Conservation (phyloP, 2,329 filamentous ascomycete genomes). For the Torrubiellomyces zombiae region DNA sequence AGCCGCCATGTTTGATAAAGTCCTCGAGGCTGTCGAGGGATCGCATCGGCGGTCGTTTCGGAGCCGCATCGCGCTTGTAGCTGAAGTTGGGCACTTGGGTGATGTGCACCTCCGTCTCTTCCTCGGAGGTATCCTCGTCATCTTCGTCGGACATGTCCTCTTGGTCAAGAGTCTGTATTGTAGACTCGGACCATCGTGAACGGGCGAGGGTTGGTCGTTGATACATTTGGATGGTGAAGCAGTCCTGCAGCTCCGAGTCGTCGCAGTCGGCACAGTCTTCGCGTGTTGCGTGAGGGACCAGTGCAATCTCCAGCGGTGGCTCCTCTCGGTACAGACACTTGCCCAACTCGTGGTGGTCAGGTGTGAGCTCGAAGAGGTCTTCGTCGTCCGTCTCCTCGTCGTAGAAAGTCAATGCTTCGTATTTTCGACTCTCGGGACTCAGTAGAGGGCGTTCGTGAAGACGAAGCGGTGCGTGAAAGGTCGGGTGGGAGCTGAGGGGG, state of each 20-base stretch:
- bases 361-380: conserved; percentile 7
- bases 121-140: conserved; percentile 7
- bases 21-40: conserved; percentile 22
- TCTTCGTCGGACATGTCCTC: conserved; percentile 9
- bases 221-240: conserved; percentile 15
- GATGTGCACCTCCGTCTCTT: conserved; percentile 6
- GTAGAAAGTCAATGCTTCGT: conserved; percentile 12
- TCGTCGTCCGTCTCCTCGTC: conserved; percentile 10
- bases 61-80: conserved; percentile 13
- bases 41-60: conserved; percentile 20
- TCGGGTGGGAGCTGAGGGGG: conserved; percentile 18
- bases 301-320: no score
- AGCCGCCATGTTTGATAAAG: conserved; percentile 24
- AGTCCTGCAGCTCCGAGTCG: conserved; percentile 13
- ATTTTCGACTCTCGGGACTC: conserved; percentile 6
- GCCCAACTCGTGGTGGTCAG: no score
- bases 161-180: conserved; percentile 16
- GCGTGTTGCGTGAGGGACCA: no score
- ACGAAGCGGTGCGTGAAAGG: conserved; percentile 19
- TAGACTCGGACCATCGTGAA: conserved; percentile 27
- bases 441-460: conserved; percentile 20
- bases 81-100: conserved; percentile 19
- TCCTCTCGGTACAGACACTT: no score
- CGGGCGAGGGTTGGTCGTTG: conserved; percentile 15
- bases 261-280: conserved; percentile 9